Conservation (phyloP, 2,329 filamentous ascomycete species). For the Pyricularia pennisetigena region DNA sequence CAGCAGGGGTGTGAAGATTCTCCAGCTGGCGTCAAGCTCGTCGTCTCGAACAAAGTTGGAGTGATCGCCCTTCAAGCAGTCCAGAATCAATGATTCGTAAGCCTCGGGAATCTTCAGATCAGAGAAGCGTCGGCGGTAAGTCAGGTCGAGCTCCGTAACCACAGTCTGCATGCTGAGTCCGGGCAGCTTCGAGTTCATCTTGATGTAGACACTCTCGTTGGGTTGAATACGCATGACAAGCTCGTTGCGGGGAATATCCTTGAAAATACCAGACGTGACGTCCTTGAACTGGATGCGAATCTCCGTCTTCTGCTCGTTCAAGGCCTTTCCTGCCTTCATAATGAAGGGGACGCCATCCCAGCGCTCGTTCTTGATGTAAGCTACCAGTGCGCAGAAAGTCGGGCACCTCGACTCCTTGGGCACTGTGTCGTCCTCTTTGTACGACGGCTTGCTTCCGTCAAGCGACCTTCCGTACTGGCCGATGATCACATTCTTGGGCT, state of each 20-base stretch:
- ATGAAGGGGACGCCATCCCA: slow-evolving; percentile 99
- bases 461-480: slow-evolving; percentile 96
- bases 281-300: slow-evolving; percentile 99
- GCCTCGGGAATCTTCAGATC: slow-evolving; percentile 99
- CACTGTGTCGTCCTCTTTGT: slow-evolving; percentile 98
- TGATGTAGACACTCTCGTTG: slow-evolving; percentile 99
- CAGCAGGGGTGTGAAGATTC: slow-evolving; percentile 92
- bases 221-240: slow-evolving; percentile 98
- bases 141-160: slow-evolving; percentile 94
- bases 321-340: slow-evolving; percentile 95
- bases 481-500: slow-evolving; percentile 99
- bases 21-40: slow-evolving; percentile 95
- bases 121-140: slow-evolving; percentile 95
- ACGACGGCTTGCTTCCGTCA: slow-evolving; percentile 91
- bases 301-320: slow-evolving; percentile 99
- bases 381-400: slow-evolving; percentile 94
- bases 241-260: slow-evolving; percentile 98
- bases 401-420: slow-evolving; percentile 96
- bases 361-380: slow-evolving; percentile 98
- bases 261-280: slow-evolving; percentile 98
- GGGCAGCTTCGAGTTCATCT: slow-evolving; percentile 99
- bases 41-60: slow-evolving; percentile 98
- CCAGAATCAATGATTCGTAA: slow-evolving; percentile 94
- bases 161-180: slow-evolving; percentile 99
- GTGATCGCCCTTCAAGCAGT: slow-evolving; percentile 97